A percentile compares a stretch with the other conserved stretches of the same genome.
Conservation (phyloP, 495 filamentous ascomycete species). For the Achaetomiella virescens region DNA sequence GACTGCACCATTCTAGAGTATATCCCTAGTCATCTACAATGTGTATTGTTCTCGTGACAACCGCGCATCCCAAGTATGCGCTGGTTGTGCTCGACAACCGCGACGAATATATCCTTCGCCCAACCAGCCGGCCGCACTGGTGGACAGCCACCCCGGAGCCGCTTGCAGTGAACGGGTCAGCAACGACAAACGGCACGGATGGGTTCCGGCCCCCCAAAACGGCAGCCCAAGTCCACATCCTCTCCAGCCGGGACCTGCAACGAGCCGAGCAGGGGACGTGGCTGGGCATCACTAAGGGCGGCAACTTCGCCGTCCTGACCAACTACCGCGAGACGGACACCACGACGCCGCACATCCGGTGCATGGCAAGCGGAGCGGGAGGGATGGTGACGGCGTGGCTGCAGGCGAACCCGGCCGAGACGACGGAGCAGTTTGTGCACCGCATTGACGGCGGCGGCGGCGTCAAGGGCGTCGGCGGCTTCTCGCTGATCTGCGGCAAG, state of each 20-base stretch:
- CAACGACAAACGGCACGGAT: conserved; percentile 2
- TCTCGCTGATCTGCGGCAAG: conserved; percentile 83
- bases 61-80: conserved; percentile 82
- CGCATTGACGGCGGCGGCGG: conserved; percentile 60
- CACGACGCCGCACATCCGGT: conserved; percentile 47
- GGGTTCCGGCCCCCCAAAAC: background rate
- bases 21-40: conserved; percentile 41
- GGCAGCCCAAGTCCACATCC: conserved; percentile 33
- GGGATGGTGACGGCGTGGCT: conserved; percentile 85
- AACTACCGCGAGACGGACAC: conserved; percentile 80
- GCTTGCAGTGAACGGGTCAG: conserved; percentile 3
- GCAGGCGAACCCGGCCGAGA: conserved; percentile 41
- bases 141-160: conserved; percentile 52
- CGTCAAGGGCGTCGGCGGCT: conserved; percentile 75
- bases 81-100: conserved; percentile 88
- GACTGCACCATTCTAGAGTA: background rate
- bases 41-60: conserved; percentile 91
- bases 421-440: conserved; percentile 61
- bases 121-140: conserved; percentile 76
- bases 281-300: conserved; percentile 81
- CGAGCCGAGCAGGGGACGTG: conserved; percentile 69
- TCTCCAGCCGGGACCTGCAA: conserved; percentile 47
- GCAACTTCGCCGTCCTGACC: conserved; percentile 83
- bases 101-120: conserved; percentile 90
- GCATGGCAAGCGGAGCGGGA: conserved; percentile 61